Percentiles rank a stretch among this genome's conserved stretches.
Evolutionary conservation across 1,284 basidiomycete species (phyloP).

Genomic region (Ceratobasidium sp.): DNA sequence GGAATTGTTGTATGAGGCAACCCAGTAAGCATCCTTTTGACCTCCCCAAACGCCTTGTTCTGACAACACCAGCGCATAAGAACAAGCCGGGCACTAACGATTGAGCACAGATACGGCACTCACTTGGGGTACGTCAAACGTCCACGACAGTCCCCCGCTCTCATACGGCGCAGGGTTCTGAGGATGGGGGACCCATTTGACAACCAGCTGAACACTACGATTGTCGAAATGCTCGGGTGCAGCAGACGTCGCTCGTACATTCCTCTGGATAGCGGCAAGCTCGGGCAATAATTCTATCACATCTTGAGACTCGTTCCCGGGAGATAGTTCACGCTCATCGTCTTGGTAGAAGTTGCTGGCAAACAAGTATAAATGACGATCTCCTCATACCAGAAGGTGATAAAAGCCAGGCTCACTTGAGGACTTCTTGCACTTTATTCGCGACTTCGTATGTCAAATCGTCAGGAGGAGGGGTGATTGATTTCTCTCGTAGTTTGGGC

Average conservation of each 20-base stretch:
- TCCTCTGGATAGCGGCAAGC: conserved; percentile 39
- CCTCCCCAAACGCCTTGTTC: conserved; percentile 39
- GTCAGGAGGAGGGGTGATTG: conserved; percentile 35
- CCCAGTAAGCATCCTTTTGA: conserved; percentile 38
- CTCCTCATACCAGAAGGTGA: not conserved
- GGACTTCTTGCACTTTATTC: conserved; percentile 21
- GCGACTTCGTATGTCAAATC: conserved; percentile 24
- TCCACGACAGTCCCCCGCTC: not conserved
- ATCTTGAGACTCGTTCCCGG: conserved; percentile 32
- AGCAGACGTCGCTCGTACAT: conserved; percentile 28
- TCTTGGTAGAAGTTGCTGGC: conserved; percentile 32
- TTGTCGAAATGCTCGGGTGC: conserved; percentile 16
- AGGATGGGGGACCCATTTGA: conserved; percentile 38
- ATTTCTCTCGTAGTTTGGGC: conserved; percentile 36
- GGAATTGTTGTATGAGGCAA: not conserved
- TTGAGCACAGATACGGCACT: not conserved
- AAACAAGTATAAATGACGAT: not conserved
- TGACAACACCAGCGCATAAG: not conserved
- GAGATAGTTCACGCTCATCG: conserved; percentile 27
- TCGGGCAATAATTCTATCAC: conserved; percentile 32
- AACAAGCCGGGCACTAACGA: not conserved
- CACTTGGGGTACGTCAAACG: conserved; percentile 32
- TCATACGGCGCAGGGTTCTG: conserved; percentile 17
- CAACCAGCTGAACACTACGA: conserved; percentile 11
- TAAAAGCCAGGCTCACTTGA: not conserved